Evolutionary conservation across 1,139 yeast species (phyloP).

Genomic region (Debaryomyces robertsiae): DNA sequence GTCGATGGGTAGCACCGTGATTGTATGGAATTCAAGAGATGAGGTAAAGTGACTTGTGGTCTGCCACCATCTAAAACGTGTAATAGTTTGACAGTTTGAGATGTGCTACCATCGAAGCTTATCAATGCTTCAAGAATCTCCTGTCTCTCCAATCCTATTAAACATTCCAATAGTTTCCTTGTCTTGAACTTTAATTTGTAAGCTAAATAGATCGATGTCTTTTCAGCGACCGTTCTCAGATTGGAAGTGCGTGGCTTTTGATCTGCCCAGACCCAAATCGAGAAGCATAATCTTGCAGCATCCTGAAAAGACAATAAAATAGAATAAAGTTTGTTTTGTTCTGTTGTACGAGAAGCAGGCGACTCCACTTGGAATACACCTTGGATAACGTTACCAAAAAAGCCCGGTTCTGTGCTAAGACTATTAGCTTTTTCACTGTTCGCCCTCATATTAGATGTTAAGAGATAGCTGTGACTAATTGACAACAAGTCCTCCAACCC

Average conservation of each 20-base stretch:
- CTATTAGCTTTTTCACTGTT: constrained; percentile 20
- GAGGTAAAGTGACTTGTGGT: constrained; percentile 74
- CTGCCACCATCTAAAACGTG: constrained; percentile 86
- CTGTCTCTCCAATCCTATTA: constrained; percentile 69
- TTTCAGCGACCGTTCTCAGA: constrained; percentile 24
- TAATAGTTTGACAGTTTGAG: constrained; percentile 47
- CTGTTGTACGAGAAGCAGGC: constrained; percentile 57
- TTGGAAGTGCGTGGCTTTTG: constrained; percentile 31
- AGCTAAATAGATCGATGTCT: constrained; percentile 61
- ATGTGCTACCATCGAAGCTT: constrained; percentile 29
- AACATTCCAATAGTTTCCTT: constrained; percentile 65
- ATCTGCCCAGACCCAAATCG: constrained; percentile 80
- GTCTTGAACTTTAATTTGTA: constrained; percentile 73
- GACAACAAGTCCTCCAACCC: constrained; percentile 68
- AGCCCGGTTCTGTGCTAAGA: constrained; percentile 46
- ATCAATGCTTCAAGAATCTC: constrained; percentile 73
- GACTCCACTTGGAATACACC: constrained; percentile 87
- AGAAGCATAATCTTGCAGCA: constrained; percentile 55
- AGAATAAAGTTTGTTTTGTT: constrained; percentile 56
- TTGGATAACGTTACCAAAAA: constrained; percentile 75
- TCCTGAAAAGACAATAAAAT: constrained; percentile 65
- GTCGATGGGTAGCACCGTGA: constrained; percentile 35
- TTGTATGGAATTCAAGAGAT: constrained; percentile 57
- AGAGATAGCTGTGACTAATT: constrained; percentile 60
- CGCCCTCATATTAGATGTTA: constrained; percentile 34